Percentiles rank a stretch among this genome's conserved stretches.
Conservation (phyloP, 2,329 filamentous ascomycete species). For the Penicillium sp. region DNA sequence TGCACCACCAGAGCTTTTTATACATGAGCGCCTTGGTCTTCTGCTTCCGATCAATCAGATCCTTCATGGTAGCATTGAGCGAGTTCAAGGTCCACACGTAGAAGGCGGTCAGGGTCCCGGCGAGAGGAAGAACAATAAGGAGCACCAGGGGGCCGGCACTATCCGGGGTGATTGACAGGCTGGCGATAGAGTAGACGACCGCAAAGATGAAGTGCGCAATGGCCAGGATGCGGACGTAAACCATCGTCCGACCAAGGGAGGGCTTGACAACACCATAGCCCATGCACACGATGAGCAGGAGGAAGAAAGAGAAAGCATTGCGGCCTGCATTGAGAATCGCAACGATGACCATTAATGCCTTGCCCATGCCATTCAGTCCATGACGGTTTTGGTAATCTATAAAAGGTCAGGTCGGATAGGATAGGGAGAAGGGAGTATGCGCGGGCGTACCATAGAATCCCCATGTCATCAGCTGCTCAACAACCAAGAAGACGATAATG, state of each 20-base stretch:
- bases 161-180: conserved; percentile 83
- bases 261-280: conserved; percentile 97
- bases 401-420: conserved; percentile 33
- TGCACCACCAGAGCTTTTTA: conserved; percentile 97
- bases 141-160: conserved; percentile 86
- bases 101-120: conserved; percentile 89
- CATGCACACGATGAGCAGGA: conserved; percentile 98
- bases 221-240: conserved; percentile 85
- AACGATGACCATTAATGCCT: conserved; percentile 85
- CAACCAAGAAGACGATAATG: conserved; percentile 86
- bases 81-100: conserved; percentile 99
- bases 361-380: conserved; percentile 77
- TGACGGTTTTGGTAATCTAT: conserved; percentile 88
- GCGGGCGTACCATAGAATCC: conserved; percentile 75
- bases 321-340: conserved; percentile 87
- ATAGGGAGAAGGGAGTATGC: not conserved
- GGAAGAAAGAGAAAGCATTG: conserved; percentile 98
- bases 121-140: conserved; percentile 87
- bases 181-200: conserved; percentile 87
- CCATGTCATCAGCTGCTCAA: conserved; percentile 99
- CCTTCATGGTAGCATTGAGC: conserved; percentile 90
- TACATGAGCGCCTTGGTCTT: conserved; percentile 94
- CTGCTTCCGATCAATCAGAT: conserved; percentile 91
- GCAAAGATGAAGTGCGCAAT: conserved; percentile 93
- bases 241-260: conserved; percentile 87